These are phyloP conservation scores for Isoetes taiwanensis DNA, from an alignment of 75 land plant species.

Conservation along the genomic window DNA sequence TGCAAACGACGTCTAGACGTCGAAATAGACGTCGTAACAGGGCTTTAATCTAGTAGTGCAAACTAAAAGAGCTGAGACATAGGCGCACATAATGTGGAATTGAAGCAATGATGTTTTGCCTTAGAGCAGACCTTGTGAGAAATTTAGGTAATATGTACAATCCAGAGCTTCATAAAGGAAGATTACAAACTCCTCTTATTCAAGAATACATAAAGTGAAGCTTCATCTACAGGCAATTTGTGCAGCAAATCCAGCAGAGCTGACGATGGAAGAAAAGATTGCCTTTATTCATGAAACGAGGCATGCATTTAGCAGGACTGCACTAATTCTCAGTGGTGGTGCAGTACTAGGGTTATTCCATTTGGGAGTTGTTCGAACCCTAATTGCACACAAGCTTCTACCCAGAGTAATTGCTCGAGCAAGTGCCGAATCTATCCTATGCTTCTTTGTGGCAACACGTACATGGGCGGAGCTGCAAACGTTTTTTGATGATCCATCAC, in stretches of 20 bases:
- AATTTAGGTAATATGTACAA: conserved; percentile 98
- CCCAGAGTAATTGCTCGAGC: too few species aligned
- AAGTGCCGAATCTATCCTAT: too few species aligned
- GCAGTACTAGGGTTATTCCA: too few species aligned
- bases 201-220: conserved; percentile 75
- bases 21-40: too few species aligned
- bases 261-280: too few species aligned
- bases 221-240: conserved; percentile 87
- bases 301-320: too few species aligned
- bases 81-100: conserved; percentile 66
- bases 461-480: neutral
- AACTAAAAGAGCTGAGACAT: conserved; percentile 70
- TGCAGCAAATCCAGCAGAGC: conserved; percentile 68
- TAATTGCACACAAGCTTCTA: too few species aligned
- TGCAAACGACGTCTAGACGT: too few species aligned
- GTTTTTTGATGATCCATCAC: neutral
- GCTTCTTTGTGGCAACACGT: neutral
- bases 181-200: conserved; percentile 73
- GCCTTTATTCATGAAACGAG: too few species aligned
- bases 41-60: too few species aligned
- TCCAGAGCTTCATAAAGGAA: conserved; percentile 81
- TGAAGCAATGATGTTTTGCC: conserved; percentile 81
- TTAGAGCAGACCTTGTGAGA: conserved; percentile 78
- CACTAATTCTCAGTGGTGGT: too few species aligned
- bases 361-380: too few species aligned